Evolutionary conservation across 2,329 filamentous ascomycete genomes (phyloP).

Genomic region (Penicillium verrucosum): DNA sequence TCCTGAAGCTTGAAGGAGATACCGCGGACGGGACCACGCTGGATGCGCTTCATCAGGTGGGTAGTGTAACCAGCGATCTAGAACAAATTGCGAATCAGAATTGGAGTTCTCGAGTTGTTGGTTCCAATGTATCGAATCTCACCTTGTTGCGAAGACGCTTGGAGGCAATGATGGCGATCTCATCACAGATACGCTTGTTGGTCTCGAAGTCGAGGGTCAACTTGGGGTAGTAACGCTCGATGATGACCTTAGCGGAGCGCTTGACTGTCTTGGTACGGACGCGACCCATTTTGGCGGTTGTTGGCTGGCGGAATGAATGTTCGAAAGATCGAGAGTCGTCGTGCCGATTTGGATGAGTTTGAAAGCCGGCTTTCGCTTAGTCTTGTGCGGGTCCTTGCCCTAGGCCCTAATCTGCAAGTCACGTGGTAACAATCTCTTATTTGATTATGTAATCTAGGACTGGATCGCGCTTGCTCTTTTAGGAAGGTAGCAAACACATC

Average conservation of each 20-base stretch:
- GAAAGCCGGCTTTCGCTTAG: slow-evolving; percentile 25
- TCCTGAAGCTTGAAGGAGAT: slow-evolving; percentile 99
- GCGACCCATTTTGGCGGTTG: slow-evolving; percentile 50
- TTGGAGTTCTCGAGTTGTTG: not conserved
- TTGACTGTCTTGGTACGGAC: slow-evolving; percentile 63
- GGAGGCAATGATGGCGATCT: slow-evolving; percentile 98
- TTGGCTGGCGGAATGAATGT: slow-evolving; percentile 35
- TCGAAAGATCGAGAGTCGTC: slow-evolving; percentile 15
- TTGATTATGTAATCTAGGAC: not conserved
- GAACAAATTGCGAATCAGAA: slow-evolving; percentile 4
- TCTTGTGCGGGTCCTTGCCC: slow-evolving; percentile 23
- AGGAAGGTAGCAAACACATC: not conserved
- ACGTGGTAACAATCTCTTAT: slow-evolving; percentile 7
- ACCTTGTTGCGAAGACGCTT: slow-evolving; percentile 99
- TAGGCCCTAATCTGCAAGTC: slow-evolving; percentile 15
- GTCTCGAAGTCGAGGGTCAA: slow-evolving; percentile 99
- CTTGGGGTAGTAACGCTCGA: slow-evolving; percentile 97
- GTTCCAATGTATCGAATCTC: slow-evolving; percentile 19
- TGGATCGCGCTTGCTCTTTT: not conserved
- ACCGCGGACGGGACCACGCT: slow-evolving; percentile 97
- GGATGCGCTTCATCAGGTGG: slow-evolving; percentile 99
- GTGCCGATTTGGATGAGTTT: slow-evolving; percentile 18
- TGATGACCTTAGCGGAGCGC: slow-evolving; percentile 98
- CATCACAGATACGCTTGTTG: slow-evolving; percentile 99
- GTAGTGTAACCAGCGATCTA: slow-evolving; percentile 98